Percentiles rank a stretch among this genome's conserved stretches.
These are phyloP conservation scores for Pleurotus giganteus DNA, from an alignment of 768 basidiomycete genomes.

Conservation along the genomic window DNA sequence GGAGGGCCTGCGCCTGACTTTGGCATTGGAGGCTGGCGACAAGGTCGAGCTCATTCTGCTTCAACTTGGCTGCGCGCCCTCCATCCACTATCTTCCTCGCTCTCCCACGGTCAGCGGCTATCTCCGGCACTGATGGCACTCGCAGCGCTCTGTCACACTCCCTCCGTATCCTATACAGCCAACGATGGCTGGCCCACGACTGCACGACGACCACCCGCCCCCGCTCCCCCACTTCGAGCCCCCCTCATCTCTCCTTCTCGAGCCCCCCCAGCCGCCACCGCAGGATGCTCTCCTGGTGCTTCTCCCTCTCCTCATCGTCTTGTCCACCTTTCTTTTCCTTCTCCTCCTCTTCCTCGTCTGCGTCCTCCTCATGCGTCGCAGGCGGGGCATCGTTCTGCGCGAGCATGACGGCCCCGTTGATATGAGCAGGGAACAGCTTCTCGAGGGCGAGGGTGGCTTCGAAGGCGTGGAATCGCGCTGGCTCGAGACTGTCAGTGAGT, in stretches of 20 bases:
- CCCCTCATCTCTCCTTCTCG: constrained; percentile 12
- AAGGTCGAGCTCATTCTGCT: constrained; percentile 39
- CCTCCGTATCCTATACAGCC: neutral
- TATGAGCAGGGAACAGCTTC: constrained; percentile 87
- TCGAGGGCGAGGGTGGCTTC: constrained; percentile 91
- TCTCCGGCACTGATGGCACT: neutral
- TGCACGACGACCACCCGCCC: neutral
- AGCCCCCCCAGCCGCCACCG: constrained; percentile 26
- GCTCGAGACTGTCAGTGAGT: constrained; percentile 80
- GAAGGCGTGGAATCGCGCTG: constrained; percentile 90
- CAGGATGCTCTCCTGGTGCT: constrained; percentile 79
- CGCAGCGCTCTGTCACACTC: neutral
- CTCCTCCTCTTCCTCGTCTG: constrained; percentile 90
- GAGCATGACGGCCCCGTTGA: constrained; percentile 93
- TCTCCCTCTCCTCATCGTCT: constrained; percentile 90
- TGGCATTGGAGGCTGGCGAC: constrained; percentile 49
- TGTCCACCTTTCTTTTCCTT: constrained; percentile 90
- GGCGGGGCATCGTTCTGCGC: constrained; percentile 73
- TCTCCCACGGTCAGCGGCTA: neutral
- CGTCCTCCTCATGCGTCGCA: constrained; percentile 76
- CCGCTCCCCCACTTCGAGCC: neutral
- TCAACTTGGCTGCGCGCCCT: constrained; percentile 6
- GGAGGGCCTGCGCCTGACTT: constrained; percentile 54
- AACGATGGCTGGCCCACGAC: constrained; percentile 1
- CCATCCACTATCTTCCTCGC: neutral